These are phyloP conservation scores for Globisporangium takayamanum DNA, from an alignment of 352 stramenopile species.

Conservation along the genomic window DNA sequence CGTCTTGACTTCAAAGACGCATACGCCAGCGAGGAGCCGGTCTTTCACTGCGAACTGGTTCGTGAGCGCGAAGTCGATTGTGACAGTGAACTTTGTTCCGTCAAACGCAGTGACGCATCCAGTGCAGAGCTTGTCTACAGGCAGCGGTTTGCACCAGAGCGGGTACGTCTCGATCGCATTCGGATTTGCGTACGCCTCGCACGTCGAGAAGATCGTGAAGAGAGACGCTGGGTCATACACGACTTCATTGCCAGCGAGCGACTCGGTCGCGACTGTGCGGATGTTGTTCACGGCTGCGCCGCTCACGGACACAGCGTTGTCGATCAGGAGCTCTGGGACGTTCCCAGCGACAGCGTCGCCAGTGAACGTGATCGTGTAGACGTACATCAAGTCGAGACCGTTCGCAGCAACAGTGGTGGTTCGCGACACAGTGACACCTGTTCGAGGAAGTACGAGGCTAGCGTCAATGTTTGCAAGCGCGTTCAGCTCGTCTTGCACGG, in stretches of 20 bases:
- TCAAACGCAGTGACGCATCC: slow-evolving; percentile 65
- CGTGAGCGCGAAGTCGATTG: slow-evolving; percentile 10
- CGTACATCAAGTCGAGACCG: slow-evolving; percentile 52
- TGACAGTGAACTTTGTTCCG: slow-evolving; percentile 43
- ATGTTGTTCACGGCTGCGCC: slow-evolving; percentile 16
- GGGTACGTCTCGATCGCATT: slow-evolving; percentile 46
- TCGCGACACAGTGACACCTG: slow-evolving; percentile 28
- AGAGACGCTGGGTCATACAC: slow-evolving; percentile 25
- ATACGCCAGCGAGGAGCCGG: slow-evolving; percentile 46
- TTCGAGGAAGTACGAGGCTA: background rate
- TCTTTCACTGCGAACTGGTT: slow-evolving; percentile 12
- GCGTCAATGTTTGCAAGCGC: slow-evolving; percentile 51
- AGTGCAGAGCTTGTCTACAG: slow-evolving; percentile 26
- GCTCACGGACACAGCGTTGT: slow-evolving; percentile 34
- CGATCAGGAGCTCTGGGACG: slow-evolving; percentile 65
- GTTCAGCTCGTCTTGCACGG: slow-evolving; percentile 25
- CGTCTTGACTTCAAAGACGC: slow-evolving; percentile 41
- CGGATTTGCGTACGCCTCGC: slow-evolving; percentile 84
- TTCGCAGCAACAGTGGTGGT: slow-evolving; percentile 3
- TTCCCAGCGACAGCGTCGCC: slow-evolving; percentile 78
- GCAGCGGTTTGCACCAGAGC: slow-evolving; percentile 34
- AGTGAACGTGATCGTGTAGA: slow-evolving; percentile 85
- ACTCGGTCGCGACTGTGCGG: slow-evolving; percentile 30
- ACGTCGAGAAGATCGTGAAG: slow-evolving; percentile 64
- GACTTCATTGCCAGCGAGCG: slow-evolving; percentile 37